Conservation (phyloP, 495 filamentous ascomycete genomes). For the Friedmanniomyces simplex region DNA sequence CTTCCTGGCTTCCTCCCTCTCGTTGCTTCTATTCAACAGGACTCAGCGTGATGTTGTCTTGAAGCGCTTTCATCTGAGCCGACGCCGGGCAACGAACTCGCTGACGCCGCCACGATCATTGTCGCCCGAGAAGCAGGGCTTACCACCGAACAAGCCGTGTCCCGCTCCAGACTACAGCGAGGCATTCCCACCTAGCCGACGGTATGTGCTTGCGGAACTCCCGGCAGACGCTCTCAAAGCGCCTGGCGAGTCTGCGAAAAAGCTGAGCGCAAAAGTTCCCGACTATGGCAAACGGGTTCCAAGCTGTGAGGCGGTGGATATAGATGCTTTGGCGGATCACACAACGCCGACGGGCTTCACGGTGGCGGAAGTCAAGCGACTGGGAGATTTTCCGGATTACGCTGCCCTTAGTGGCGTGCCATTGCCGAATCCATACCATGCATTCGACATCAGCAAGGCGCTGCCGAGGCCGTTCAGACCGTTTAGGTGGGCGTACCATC, state of each 20-base stretch:
- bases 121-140: slow-evolving; percentile 40
- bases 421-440: slow-evolving; percentile 59
- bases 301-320: slow-evolving; percentile 15
- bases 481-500: slow-evolving; percentile 81
- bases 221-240: slow-evolving; percentile 17
- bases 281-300: slow-evolving; percentile 24
- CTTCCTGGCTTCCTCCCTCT: neutral
- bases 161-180: slow-evolving; percentile 34
- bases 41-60: slow-evolving; percentile 12
- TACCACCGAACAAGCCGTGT: slow-evolving; percentile 21
- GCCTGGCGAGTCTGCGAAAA: slow-evolving; percentile 17
- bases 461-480: slow-evolving; percentile 46
- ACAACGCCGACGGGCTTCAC: slow-evolving; percentile 51
- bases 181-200: slow-evolving; percentile 47
- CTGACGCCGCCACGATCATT: slow-evolving; percentile 48
- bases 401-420: slow-evolving; percentile 68
- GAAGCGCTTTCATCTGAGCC: slow-evolving; percentile 13
- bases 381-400: slow-evolving; percentile 82
- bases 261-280: slow-evolving; percentile 15
- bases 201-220: slow-evolving; percentile 38
- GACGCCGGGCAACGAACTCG: slow-evolving; percentile 27
- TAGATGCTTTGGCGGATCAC: slow-evolving; percentile 22
- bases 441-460: slow-evolving; percentile 33
- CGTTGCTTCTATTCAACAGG: neutral
- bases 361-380: slow-evolving; percentile 55